phyloP scores from a whole-genome alignment of 495 filamentous ascomycete species.

The Astrocystis sublimbata region DNA sequence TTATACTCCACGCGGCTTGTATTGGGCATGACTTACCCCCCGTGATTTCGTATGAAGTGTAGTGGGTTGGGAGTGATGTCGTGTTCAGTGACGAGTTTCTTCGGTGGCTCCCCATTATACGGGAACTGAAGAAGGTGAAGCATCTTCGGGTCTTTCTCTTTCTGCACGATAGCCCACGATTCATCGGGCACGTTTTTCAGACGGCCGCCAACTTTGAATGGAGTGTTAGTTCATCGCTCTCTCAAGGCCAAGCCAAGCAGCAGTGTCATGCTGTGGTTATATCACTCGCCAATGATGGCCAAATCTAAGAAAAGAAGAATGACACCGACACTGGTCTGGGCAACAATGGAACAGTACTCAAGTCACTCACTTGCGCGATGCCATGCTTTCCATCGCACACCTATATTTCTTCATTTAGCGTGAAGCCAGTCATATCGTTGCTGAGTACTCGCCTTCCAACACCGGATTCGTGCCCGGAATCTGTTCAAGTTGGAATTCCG shows the following conservation, averaged over 20 bases:
- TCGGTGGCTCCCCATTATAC: constrained; percentile 68
- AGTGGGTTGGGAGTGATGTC: constrained; percentile 60
- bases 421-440: background rate
- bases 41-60: constrained; percentile 69
- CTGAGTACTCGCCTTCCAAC: constrained; percentile 37
- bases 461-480: constrained; percentile 65
- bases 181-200: constrained; percentile 51
- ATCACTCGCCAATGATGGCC: background rate
- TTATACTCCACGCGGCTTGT: background rate
- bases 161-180: constrained; percentile 58
- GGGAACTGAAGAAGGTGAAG: constrained; percentile 68
- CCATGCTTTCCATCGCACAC: constrained; percentile 65
- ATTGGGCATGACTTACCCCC: constrained; percentile 29
- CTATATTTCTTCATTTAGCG: constrained; percentile 23
- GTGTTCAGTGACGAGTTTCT: constrained; percentile 48
- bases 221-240: background rate
- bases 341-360: background rate
- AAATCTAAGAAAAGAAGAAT: background rate
- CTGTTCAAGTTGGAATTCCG: constrained; percentile 61
- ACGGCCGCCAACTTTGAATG: constrained; percentile 44
- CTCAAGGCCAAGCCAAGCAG: background rate
- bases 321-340: too few relatives aligned
- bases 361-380: constrained; percentile 51
- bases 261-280: background rate
- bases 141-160: constrained; percentile 67